A percentile compares a stretch with the other conserved stretches of the same genome.
Conservation (phyloP, 2,329 filamentous ascomycete species). For the Aspergillus nomiae region DNA sequence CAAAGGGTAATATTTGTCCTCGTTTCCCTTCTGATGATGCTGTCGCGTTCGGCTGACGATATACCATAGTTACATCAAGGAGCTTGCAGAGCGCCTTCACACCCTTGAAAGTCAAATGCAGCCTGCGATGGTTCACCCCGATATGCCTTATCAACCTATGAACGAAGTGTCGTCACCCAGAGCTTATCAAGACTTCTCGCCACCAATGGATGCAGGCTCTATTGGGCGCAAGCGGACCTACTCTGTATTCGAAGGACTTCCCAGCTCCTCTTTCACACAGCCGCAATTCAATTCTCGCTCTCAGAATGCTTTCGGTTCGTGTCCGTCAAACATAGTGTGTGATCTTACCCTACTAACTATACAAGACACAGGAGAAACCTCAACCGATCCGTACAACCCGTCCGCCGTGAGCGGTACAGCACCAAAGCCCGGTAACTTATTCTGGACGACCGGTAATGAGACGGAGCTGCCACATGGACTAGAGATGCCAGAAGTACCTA, state of each 20-base stretch:
- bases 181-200: constrained; percentile 56
- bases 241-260: constrained; percentile 52
- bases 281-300: constrained; percentile 39
- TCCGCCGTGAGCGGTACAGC: constrained; percentile 41
- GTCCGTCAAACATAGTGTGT: background rate
- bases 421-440: constrained; percentile 39
- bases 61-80: constrained; percentile 75
- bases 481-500: constrained; percentile 35
- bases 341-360: constrained; percentile 12
- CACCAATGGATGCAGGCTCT: constrained; percentile 48
- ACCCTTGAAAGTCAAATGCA: constrained; percentile 77
- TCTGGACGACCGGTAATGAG: constrained; percentile 40
- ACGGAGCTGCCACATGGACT: constrained; percentile 34
- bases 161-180: constrained; percentile 44
- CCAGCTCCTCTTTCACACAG: constrained; percentile 44
- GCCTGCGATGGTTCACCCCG: constrained; percentile 40
- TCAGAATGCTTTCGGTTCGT: constrained; percentile 38
- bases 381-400: constrained; percentile 33
- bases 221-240: constrained; percentile 51
- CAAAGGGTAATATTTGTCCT: constrained; percentile 66
- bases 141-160: constrained; percentile 47
- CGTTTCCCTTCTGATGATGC: background rate
- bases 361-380: constrained; percentile 29
- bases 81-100: constrained; percentile 81
- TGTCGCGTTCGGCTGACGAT: constrained; percentile 22